Conservation (phyloP, 2,329 filamentous ascomycete genomes). For the Biscogniauxia marginata region DNA sequence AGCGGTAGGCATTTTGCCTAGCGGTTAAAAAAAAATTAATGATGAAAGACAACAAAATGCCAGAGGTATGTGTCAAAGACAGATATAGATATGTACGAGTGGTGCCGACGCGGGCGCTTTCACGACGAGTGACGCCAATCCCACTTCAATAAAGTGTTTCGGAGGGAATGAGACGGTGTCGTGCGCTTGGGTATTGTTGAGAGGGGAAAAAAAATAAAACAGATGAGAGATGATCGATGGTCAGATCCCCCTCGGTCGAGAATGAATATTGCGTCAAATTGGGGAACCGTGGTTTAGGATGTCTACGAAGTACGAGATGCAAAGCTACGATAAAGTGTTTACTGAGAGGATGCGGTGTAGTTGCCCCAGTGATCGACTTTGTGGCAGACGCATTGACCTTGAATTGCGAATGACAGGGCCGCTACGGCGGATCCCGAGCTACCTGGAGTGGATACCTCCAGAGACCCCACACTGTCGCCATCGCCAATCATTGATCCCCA, state of each 20-base stretch:
- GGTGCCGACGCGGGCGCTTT: not conserved
- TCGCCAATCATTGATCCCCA: not conserved
- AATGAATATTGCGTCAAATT: not conserved
- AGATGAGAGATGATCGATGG: not conserved
- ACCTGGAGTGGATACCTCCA: not conserved
- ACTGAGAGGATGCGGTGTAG: not conserved
- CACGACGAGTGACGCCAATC: not conserved
- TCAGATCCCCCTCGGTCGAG: not conserved
- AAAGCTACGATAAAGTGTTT: not conserved
- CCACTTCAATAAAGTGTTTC: not conserved
- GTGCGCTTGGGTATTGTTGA: not conserved
- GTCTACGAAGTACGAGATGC: not conserved
- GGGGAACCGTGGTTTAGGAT: not conserved
- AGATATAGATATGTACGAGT: not conserved
- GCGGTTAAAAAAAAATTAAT: not conserved
- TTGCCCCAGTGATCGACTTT: not conserved
- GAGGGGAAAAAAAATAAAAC: not conserved
- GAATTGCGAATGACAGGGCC: not conserved
- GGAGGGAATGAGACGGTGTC: not conserved
- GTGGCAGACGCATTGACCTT: not conserved
- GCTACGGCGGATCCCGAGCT: no score
- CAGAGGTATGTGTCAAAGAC: not conserved
- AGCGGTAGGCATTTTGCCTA: slow-evolving; percentile 21
- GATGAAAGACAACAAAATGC: not conserved
- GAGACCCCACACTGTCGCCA: not conserved